A percentile compares a stretch with the other conserved stretches of the same genome.
These are phyloP conservation scores for Pseudomonodictys pantanalensis DNA, from an alignment of 495 filamentous ascomycete species.

Conservation along the genomic window DNA sequence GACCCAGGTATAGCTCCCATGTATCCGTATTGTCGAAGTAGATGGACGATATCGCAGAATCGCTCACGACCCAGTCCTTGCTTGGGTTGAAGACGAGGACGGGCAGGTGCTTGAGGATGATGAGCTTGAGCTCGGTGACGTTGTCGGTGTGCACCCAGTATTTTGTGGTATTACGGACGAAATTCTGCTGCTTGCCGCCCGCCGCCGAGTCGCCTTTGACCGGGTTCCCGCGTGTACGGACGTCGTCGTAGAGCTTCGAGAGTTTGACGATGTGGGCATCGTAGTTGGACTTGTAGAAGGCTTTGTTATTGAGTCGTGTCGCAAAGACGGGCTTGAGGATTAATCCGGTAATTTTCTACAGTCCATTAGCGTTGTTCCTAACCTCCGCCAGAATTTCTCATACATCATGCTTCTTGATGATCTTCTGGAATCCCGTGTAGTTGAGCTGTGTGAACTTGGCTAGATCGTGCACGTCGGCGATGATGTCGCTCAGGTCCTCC, in stretches of 20 bases:
- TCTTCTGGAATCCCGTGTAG: conserved; percentile 99
- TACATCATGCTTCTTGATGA: conserved; percentile 99
- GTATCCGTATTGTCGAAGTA: conserved; percentile 94
- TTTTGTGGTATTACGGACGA: conserved; percentile 95
- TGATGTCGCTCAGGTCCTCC: conserved; percentile 94
- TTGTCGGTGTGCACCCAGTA: conserved; percentile 99
- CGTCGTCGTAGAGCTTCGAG: conserved; percentile 91
- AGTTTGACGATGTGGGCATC: conserved; percentile 94
- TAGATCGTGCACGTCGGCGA: conserved; percentile 96
- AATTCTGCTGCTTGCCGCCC: conserved; percentile 90
- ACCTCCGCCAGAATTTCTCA: conserved; percentile 40
- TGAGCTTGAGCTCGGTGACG: conserved; percentile 95
- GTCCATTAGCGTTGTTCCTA: background rate
- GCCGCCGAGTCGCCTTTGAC: conserved; percentile 88
- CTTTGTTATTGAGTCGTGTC: conserved; percentile 85
- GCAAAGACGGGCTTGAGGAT: conserved; percentile 92
- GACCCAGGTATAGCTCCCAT: conserved; percentile 90
- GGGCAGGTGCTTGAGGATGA: conserved; percentile 95
- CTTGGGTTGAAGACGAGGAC: conserved; percentile 96
- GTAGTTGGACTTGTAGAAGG: conserved; percentile 98
- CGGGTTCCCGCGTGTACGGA: conserved; percentile 87
- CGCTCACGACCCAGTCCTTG: conserved; percentile 89
- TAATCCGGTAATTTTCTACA: conserved; percentile 90
- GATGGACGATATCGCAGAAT: conserved; percentile 94
- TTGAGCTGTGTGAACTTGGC: conserved; percentile 98